phyloP scores from a whole-genome alignment of 108 stramenopile species.

The Cyclostephanos tholiformis region DNA sequence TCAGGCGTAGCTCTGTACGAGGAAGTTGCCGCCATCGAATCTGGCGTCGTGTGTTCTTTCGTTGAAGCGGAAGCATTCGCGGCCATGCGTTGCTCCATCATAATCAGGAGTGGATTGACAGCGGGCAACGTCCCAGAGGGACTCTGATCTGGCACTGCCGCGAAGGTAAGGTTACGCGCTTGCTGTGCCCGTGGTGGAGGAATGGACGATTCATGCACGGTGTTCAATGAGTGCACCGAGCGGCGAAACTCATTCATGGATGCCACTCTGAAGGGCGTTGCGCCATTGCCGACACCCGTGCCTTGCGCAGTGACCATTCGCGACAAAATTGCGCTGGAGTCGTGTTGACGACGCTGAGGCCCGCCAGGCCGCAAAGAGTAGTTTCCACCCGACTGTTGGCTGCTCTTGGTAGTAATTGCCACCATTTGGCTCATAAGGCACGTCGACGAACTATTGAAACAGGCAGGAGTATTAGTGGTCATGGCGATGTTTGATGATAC shows the following conservation, averaged over 20 bases:
- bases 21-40: conserved; percentile 2
- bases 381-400: background rate
- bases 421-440: background rate
- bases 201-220: conserved; percentile 1
- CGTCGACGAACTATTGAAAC: background rate
- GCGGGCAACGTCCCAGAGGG: background rate
- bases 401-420: background rate
- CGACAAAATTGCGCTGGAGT: conserved; percentile 20
- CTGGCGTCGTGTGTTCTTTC: background rate
- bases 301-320: conserved; percentile 38
- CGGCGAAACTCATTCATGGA: conserved; percentile 31
- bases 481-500: background rate
- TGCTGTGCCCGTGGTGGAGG: conserved; percentile 1
- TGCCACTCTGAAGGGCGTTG: conserved; percentile 33
- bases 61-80: conserved; percentile 6
- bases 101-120: conserved; percentile 37
- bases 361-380: conserved; percentile 3
- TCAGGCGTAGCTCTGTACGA: background rate
- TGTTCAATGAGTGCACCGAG: conserved; percentile 26
- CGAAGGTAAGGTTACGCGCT: conserved; percentile 14
- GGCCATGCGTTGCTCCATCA: conserved; percentile 50
- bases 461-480: background rate
- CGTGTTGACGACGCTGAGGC: background rate
- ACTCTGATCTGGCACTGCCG: background rate
- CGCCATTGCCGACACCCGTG: background rate